Evolutionary conservation across 108 stramenopile genomes (phyloP).

Genomic region (Nitzschia sp.): DNA sequence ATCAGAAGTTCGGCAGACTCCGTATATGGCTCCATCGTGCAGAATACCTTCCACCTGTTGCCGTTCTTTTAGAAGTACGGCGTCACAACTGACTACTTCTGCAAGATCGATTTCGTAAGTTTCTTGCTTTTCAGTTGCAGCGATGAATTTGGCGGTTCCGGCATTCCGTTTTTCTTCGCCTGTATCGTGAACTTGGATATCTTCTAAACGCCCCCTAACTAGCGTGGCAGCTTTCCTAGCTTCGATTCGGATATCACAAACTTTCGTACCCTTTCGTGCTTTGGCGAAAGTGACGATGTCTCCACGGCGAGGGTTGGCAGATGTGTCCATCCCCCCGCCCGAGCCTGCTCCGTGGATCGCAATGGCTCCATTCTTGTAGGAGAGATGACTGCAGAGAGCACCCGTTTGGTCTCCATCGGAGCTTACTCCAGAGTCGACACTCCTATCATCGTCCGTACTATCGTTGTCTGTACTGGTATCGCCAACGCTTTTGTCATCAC

Average conservation of each 20-base stretch:
- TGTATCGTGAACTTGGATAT: conserved; percentile 31
- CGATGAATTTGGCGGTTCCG: conserved; percentile 40
- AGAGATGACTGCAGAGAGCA: conserved; percentile 43
- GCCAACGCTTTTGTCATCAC: conserved; percentile 22
- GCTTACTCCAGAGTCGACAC: conserved; percentile 11
- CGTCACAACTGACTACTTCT: conserved; percentile 76
- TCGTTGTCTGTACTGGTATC: conserved; percentile 10
- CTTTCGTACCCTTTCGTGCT: conserved; percentile 44
- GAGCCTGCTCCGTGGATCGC: conserved; percentile 49
- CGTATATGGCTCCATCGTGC: conserved; percentile 70
- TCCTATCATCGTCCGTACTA: conserved; percentile 21
- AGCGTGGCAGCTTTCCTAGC: conserved; percentile 47
- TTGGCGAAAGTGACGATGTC: conserved; percentile 76
- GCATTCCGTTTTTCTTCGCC: background rate
- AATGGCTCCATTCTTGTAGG: conserved; percentile 62
- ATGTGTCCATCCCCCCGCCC: conserved; percentile 17
- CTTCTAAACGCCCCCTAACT: conserved; percentile 54
- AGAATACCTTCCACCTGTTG: conserved; percentile 76
- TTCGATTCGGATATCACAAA: conserved; percentile 70
- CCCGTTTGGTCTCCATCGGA: background rate
- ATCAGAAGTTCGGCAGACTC: conserved; percentile 78
- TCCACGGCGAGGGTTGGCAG: conserved; percentile 61
- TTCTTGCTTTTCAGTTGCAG: conserved; percentile 46
- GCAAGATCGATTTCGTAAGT: conserved; percentile 55
- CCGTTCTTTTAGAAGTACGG: conserved; percentile 55